Base-by-base conservation (phyloP, 495 filamentous ascomycete species). In the Penicillium canariense region DNA sequence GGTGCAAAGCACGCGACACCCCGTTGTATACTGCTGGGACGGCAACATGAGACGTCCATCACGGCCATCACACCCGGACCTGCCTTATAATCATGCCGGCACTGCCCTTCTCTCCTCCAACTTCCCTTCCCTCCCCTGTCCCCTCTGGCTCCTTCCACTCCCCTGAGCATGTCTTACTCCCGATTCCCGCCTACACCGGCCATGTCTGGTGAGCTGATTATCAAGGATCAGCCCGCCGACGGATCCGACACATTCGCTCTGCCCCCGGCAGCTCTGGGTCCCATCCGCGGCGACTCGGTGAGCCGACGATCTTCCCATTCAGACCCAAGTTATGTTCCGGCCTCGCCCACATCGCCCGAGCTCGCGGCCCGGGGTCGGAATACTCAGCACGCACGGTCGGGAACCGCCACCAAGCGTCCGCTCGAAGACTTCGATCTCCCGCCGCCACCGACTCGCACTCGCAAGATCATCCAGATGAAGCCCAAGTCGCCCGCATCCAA, bases 401-500 rank as follows among this genome's bases (percentile, higher is more conserved):
- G 63, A 3, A 53, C 81, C 2, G 78, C 82, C 2, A 67, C 75
- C 49, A 78, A 83, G 65, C 65, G 74, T 8, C 68, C 75, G 1
- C 65, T 72, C 31, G 73, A 79, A 18, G 75, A 82, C 23, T 92
- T 96, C 62, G 82, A 87, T 15, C 80, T 98, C 4, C 94, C 94
- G 18, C 94, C 95, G 3, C 94, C 94, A 14, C 94, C 94, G 0
- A 95, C 92, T 11, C 79, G 94, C 44, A 88, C 90, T 26, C 84
- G 95, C 58, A 97, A 91, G 75, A 97, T 98, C 65, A 97, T 97
- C 45, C 94, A 97, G 72, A 96, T 98, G 94, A 95, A 96, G 68
- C 77, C 71, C 10, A 80, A 77, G 57, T 42, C 70, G 0, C 65
- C 63, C 7, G 18, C 68, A 9, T 58, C 54, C 17, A 75, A 70